Evolutionary conservation across 2,329 filamentous ascomycete species (phyloP).

Genomic region (Talaromyces verruculosus): DNA sequence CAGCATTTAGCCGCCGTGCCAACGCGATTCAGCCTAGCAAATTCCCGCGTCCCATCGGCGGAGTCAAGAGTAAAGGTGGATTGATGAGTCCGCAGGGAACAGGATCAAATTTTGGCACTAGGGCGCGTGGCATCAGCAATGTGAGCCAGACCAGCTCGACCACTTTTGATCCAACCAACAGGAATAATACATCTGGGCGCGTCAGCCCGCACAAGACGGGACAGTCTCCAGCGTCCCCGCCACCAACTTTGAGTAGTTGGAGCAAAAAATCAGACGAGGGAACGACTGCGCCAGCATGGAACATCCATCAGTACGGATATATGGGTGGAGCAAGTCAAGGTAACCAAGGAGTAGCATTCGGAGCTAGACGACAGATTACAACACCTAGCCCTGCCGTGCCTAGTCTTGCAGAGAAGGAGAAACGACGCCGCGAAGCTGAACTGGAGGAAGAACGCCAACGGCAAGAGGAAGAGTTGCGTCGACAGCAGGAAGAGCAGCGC

Average conservation of each 20-base stretch:
- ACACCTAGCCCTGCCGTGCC: constrained; percentile 76
- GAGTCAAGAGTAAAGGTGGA: constrained; percentile 63
- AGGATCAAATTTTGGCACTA: constrained; percentile 40
- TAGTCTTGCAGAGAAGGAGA: constrained; percentile 80
- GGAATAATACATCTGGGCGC: constrained; percentile 43
- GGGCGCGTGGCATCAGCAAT: constrained; percentile 19
- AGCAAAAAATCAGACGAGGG: constrained; percentile 80
- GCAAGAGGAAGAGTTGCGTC: constrained; percentile 51
- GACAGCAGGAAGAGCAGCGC: constrained; percentile 46
- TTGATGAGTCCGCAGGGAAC: constrained; percentile 67
- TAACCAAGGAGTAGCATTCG: constrained; percentile 90
- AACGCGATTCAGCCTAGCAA: constrained; percentile 68
- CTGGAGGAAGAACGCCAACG: constrained; percentile 56
- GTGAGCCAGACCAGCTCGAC: constrained; percentile 44
- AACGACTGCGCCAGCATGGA: constrained; percentile 87
- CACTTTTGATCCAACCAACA: constrained; percentile 47
- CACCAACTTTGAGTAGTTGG: constrained; percentile 74
- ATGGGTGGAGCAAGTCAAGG: constrained; percentile 97
- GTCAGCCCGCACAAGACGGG: constrained; percentile 60
- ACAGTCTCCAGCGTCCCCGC: constrained; percentile 37
- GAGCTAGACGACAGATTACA: constrained; percentile 88
- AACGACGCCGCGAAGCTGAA: constrained; percentile 57
- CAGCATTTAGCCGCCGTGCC: constrained; percentile 86
- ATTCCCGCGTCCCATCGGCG: constrained; percentile 71
- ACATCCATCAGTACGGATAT: constrained; percentile 97